Evolutionary conservation across 1,284 basidiomycete genomes (phyloP), one percentile per base, ranked within the genome.

Genomic region (Cerioporus squamosus): DNA sequence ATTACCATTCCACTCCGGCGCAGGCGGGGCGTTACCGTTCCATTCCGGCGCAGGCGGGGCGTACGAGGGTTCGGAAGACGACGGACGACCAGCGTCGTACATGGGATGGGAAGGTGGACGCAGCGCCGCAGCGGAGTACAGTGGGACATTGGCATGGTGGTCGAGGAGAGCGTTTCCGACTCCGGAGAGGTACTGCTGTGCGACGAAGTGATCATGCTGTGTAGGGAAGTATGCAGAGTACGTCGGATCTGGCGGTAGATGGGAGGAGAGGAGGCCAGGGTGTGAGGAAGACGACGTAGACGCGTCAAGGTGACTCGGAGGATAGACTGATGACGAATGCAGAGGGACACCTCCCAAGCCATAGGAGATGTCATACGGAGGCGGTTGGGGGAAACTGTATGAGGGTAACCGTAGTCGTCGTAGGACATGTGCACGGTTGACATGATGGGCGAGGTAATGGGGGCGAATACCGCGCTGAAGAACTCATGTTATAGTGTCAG

Each of bases 371-470:
- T 36, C 33, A 10, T 36, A 36, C 10, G 33, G 14, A 4, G 33
- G 33, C 3, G 33, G 33, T 6, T 36, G 33, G 12, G 33, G 33
- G 33, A 36, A 10, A 3, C 12, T 15, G 33, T 14, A 17, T 36
- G 24, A n/a, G 62, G 50, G 47, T 53, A 51, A 24, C 51, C 46
- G 22, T 51, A 60, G 33, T 63, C 62, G 56, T 61, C 59, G 56
- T 56, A 54, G 43, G 56, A 42, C 10, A 59, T 29, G 14, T 60
- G 62, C 4, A 53, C 44, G 40, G 59, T 48, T 20, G 61, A 60
- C 62, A 63, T 63, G 43, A 22, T 44, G 55, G 40, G 43, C 23
- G 29, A 31, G 22, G 15, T 23, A 8, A 33, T 31, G 50, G 20
- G 23, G 43, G 7, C 31, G 43, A 20, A 39, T 4, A 18, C 7